Percentiles rank a stretch among this genome's conserved stretches.
Conservation (phyloP, 805 yeast species). For the Nakazawaea wyomingensis region DNA sequence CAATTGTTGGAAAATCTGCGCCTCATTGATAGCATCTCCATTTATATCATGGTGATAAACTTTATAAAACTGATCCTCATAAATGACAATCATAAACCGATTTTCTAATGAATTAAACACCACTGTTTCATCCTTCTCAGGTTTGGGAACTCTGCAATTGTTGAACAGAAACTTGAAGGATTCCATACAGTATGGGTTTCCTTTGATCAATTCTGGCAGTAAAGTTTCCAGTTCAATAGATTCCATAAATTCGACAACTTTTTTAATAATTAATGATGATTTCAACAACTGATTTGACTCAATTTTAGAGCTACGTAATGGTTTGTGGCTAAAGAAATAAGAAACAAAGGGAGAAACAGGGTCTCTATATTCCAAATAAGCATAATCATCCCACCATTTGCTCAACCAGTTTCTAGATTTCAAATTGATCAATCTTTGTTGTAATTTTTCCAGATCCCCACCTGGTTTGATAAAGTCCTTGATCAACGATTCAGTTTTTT, state of each 20-base stretch:
- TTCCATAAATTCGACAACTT: slow-evolving; percentile 63
- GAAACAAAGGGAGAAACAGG: slow-evolving; percentile 95
- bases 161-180: slow-evolving; percentile 89
- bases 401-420: slow-evolving; percentile 85
- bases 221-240: slow-evolving; percentile 65
- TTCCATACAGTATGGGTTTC: slow-evolving; percentile 90
- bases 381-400: slow-evolving; percentile 90
- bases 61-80: slow-evolving; percentile 78
- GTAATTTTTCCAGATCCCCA: slow-evolving; percentile 65
- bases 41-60: slow-evolving; percentile 50
- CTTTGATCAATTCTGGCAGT: slow-evolving; percentile 75
- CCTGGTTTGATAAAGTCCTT: slow-evolving; percentile 58
- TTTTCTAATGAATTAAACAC: slow-evolving; percentile 39
- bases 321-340: slow-evolving; percentile 82
- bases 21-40: slow-evolving; percentile 40
- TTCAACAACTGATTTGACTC: slow-evolving; percentile 64
- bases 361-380: slow-evolving; percentile 85
- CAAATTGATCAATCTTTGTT: slow-evolving; percentile 53
- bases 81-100: slow-evolving; percentile 66
- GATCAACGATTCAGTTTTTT: slow-evolving; percentile 50
- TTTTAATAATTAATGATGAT: slow-evolving; percentile 68
- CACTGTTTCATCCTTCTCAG: slow-evolving; percentile 57
- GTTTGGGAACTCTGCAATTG: slow-evolving; percentile 75
- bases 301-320: slow-evolving; percentile 43
- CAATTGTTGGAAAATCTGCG: slow-evolving; percentile 54